Conservation (phyloP, 345 rosid species). For the Linum lewisii region DNA sequence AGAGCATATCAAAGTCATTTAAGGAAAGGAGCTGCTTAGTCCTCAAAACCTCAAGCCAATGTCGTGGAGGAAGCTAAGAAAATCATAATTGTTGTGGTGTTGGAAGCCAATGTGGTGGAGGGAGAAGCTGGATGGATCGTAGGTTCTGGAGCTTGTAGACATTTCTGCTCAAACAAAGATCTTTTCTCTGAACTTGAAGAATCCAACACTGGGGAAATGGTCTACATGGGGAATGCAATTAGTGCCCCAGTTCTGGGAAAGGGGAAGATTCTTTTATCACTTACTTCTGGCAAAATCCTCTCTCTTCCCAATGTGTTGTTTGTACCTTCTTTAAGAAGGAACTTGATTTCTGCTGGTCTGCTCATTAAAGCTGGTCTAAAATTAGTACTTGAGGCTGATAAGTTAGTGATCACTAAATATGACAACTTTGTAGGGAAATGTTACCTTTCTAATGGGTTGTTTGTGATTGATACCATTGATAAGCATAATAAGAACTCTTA, state of each 20-base stretch:
- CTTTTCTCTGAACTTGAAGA: background rate
- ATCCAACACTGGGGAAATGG: background rate
- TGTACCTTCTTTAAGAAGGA: slow-evolving; percentile 1
- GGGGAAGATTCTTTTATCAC: background rate
- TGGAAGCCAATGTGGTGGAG: background rate
- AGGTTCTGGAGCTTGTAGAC: background rate
- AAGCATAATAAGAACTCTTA: slow-evolving; percentile 1
- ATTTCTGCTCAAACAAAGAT: background rate
- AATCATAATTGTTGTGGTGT: background rate
- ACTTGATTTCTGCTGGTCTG: background rate
- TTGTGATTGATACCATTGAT: background rate
- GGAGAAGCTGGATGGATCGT: background rate
- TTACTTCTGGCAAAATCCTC: background rate
- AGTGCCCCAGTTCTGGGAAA: background rate
- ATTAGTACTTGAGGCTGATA: background rate
- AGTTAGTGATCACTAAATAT: background rate
- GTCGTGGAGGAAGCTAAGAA: background rate
- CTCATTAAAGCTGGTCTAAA: background rate
- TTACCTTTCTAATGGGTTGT: background rate
- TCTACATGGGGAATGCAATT: background rate
- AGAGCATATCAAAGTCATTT: background rate
- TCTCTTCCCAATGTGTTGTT: background rate
- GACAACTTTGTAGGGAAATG: background rate
- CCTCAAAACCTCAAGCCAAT: background rate
- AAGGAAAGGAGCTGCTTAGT: background rate